These are phyloP conservation scores for sunflower (Helianthus annuus) DNA, from an alignment of 129 eudicot genomes.

Conservation along the genomic window DNA sequence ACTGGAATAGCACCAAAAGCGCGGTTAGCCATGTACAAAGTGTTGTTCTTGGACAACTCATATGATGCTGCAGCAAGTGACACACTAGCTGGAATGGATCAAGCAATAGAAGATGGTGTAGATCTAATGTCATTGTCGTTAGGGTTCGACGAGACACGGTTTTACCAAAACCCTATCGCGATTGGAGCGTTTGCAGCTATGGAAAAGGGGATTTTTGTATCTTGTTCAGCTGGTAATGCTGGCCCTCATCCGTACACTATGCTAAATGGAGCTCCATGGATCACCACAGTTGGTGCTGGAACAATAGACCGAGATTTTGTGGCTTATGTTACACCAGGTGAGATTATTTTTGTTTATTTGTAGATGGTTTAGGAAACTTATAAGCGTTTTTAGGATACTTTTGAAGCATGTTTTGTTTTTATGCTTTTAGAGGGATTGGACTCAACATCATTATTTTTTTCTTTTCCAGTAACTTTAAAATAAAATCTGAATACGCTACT, in stretches of 20 bases:
- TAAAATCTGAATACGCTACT: too few species aligned
- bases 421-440: too few species aligned
- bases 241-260: slow-evolving; percentile 52
- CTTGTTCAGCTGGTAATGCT: slow-evolving; percentile 50
- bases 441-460: too few species aligned
- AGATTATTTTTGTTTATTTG: too few species aligned
- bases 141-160: slow-evolving; percentile 36
- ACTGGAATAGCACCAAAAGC: slow-evolving; percentile 56
- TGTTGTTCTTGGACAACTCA: slow-evolving; percentile 33
- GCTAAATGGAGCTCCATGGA: slow-evolving; percentile 56
- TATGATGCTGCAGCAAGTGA: slow-evolving; percentile 52
- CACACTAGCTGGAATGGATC: slow-evolving; percentile 56
- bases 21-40: slow-evolving; percentile 61
- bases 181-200: slow-evolving; percentile 54
- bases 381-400: too few species aligned
- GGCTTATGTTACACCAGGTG: background rate
- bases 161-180: slow-evolving; percentile 41
- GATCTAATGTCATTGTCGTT: slow-evolving; percentile 53
- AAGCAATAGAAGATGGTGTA: slow-evolving; percentile 54
- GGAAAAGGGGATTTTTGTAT: slow-evolving; percentile 52
- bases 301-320: slow-evolving; percentile 39
- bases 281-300: slow-evolving; percentile 52
- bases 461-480: too few species aligned
- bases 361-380: too few species aligned
- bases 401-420: too few species aligned